Base-by-base conservation (phyloP, 352 stramenopile genomes). In the Phytophthora crassamura region DNA sequence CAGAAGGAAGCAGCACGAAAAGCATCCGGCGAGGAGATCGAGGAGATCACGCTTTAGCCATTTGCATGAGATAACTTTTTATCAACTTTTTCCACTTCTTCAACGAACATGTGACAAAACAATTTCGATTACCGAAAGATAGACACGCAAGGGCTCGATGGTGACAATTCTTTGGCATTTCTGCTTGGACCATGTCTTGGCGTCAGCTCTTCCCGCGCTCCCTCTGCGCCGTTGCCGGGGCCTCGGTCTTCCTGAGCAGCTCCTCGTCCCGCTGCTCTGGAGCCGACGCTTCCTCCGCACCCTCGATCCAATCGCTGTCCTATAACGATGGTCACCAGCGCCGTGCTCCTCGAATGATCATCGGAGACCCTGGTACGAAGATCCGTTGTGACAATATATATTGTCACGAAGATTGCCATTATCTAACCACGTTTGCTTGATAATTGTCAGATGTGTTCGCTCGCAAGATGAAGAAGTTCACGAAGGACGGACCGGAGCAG, bases 401-500 rank as follows among this genome's bases (percentile, higher is more conserved):
- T 43, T 43, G 9, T 43, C 20, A 18, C 14, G 12, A 18, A 10
- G 9, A n/a, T 16, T 43, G n/a, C 20, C 10, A 22, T 20, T 43
- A 22, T 43, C 12, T 43, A 43, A 16, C n/a, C 32, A 32, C 5
- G 2, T 48, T 43, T 16, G 41, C 56, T 25, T 25, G 22, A 25
- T 25, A 25, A 9, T 41, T 46, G 2, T 16, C 58, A 90, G 82
- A 93, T 62, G 74, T 16, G 8, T 91, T 93, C 64, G 80, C 84
- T 41, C 68, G 68, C 43, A 93, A 91, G 68, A 84, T 82, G 73
- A 83, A 79, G 42, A 90, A 89, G 53, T 90, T 93, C 57, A 74
- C 67, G 33, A 68, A 68, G 18, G 84, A 90, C 50, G 84, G 82
- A 15, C 54, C 80, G n/a, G 71, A 79, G 38, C 78, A 88, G 41